phyloP scores from a whole-genome alignment of 441 rosid species.

The Populus hybrid region DNA sequence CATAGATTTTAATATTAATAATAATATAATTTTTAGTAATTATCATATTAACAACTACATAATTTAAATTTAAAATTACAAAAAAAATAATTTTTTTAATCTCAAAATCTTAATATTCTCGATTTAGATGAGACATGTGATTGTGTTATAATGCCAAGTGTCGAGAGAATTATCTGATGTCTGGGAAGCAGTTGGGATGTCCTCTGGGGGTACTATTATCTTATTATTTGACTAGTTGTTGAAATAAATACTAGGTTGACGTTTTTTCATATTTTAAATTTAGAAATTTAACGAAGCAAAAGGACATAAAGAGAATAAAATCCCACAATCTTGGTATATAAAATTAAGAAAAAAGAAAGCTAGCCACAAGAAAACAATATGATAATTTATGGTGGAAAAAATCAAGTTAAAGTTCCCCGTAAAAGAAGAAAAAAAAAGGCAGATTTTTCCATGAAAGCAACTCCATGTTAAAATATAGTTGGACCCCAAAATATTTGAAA shows the following conservation, averaged over 20 bases:
- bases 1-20: too few relatives aligned
- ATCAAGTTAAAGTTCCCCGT: neutral
- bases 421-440: neutral
- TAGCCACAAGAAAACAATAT: neutral
- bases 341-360: neutral
- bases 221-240: neutral
- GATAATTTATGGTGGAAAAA: neutral
- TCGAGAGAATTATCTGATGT: too few relatives aligned
- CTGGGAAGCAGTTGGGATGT: too few relatives aligned
- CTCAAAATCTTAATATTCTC: too few relatives aligned
- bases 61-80: too few relatives aligned
- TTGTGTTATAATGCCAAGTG: too few relatives aligned
- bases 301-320: neutral
- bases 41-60: too few relatives aligned
- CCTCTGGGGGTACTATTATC: neutral
- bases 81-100: too few relatives aligned
- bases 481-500: too few relatives aligned
- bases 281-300: neutral
- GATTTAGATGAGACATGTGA: too few relatives aligned
- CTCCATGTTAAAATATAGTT: neutral
- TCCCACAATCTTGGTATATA: too few relatives aligned
- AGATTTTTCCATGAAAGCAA: neutral
- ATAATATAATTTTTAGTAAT: fast-evolving
- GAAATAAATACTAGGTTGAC: neutral
- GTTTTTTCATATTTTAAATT: neutral